A percentile compares a stretch with the other conserved stretches of the same genome.
Evolutionary conservation across 352 stramenopile species (phyloP).

Genomic region (Lagenidium giganteum): DNA sequence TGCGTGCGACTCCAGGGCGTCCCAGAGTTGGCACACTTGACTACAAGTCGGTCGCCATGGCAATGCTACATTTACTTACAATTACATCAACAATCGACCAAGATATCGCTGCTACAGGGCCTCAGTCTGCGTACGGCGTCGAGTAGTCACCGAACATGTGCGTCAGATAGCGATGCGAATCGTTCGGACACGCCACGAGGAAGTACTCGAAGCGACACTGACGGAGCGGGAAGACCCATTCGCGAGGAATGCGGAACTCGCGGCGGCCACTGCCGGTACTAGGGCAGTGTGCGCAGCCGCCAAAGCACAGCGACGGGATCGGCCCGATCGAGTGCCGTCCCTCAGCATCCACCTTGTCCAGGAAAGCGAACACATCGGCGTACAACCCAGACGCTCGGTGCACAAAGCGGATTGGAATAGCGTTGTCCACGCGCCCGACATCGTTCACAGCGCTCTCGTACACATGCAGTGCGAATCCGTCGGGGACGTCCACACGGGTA

Average conservation of each 20-base stretch:
- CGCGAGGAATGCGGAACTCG: slow-evolving; percentile 13
- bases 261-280: neutral
- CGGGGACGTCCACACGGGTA: slow-evolving; percentile 8
- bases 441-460: slow-evolving; percentile 15
- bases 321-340: slow-evolving; percentile 8
- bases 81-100: no score
- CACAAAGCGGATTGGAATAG: slow-evolving; percentile 15
- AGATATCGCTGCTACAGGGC: no score
- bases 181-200: no score
- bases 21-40: no score
- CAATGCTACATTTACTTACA: no score
- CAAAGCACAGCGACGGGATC: slow-evolving; percentile 19
- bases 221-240: slow-evolving; percentile 23
- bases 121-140: no score
- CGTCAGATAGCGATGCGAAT: no score
- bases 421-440: slow-evolving; percentile 11
- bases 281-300: slow-evolving; percentile 12
- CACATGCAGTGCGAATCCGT: slow-evolving; percentile 15
- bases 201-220: slow-evolving; percentile 21
- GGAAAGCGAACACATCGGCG: slow-evolving; percentile 24
- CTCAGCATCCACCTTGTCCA: slow-evolving; percentile 5
- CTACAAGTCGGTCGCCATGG: no score
- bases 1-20: no score
- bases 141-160: no score
- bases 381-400: slow-evolving; percentile 18